Evolutionary conservation across 2,329 filamentous ascomycete species (phyloP).

Genomic region (Delphinella strobiligena): DNA sequence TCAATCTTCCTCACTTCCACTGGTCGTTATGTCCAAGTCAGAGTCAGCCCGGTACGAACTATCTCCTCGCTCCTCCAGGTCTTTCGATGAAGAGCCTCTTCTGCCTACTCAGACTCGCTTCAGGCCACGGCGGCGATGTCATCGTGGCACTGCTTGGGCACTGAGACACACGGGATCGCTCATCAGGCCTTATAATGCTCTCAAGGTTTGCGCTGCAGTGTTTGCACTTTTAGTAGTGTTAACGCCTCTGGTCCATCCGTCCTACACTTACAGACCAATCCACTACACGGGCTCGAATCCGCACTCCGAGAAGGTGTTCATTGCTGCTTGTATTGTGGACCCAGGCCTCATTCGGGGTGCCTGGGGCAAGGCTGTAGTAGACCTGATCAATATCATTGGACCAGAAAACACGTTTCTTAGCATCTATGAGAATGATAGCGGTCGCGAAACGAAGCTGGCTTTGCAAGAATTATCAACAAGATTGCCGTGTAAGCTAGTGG

Average conservation of each 20-base stretch:
- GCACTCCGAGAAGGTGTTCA: constrained; percentile 56
- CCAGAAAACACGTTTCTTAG: constrained; percentile 57
- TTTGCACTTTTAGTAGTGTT: neutral
- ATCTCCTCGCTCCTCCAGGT: neutral
- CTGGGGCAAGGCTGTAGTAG: constrained; percentile 51
- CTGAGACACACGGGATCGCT: neutral
- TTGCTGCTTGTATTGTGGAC: constrained; percentile 60
- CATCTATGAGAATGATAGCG: constrained; percentile 60
- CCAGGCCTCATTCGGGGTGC: constrained; percentile 49
- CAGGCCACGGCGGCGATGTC: neutral
- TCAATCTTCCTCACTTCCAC: no score
- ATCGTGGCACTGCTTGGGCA: neutral
- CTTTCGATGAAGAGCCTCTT: neutral
- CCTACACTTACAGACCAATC: neutral
- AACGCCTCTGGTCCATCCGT: neutral
- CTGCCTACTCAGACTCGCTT: neutral
- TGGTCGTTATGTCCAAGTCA: neutral
- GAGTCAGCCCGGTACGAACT: neutral
- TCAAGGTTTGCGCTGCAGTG: neutral
- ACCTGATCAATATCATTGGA: constrained; percentile 54
- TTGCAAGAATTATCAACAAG: constrained; percentile 41
- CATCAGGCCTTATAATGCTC: neutral
- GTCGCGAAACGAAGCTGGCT: constrained; percentile 38
- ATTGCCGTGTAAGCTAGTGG: constrained; percentile 29
- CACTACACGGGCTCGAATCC: constrained; percentile 32